Percentiles rank a stretch among this genome's conserved stretches.
phyloP scores from a whole-genome alignment of 1,284 basidiomycete genomes.

The Amylostereum chailletii region DNA sequence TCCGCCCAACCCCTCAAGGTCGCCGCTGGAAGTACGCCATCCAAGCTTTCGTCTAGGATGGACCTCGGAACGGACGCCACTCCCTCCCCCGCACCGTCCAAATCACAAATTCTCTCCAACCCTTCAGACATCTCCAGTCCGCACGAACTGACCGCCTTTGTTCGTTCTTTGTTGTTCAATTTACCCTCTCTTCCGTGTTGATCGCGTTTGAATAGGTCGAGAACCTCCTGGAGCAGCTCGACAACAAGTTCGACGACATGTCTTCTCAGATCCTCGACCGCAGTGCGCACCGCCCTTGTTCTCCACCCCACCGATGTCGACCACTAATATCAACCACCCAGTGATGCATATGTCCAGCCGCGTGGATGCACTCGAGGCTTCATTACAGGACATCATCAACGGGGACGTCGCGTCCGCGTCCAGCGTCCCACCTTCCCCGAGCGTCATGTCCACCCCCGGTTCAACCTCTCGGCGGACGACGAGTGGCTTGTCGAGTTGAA shows the following conservation, averaged over 20 bases:
- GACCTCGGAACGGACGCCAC: too few relatives aligned
- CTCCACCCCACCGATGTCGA: background rate
- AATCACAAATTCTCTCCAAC: slow-evolving; percentile 18
- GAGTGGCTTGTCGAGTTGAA: background rate
- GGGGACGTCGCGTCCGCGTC: slow-evolving; percentile 31
- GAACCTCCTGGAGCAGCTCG: slow-evolving; percentile 66
- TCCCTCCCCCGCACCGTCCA: slow-evolving; percentile 6
- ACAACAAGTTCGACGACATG: slow-evolving; percentile 78
- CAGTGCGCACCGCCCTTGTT: slow-evolving; percentile 38
- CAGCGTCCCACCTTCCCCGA: slow-evolving; percentile 43
- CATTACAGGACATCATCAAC: slow-evolving; percentile 79
- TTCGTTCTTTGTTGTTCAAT: slow-evolving; percentile 27
- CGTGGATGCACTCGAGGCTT: slow-evolving; percentile 73
- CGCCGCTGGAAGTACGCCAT: slow-evolving; percentile 4
- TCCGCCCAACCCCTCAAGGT: slow-evolving; percentile 13
- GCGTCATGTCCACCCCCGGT: slow-evolving; percentile 20
- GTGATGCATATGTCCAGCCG: slow-evolving; percentile 79
- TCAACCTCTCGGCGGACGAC: background rate
- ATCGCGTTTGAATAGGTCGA: slow-evolving; percentile 48
- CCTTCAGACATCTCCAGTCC: slow-evolving; percentile 67
- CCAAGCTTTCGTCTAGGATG: background rate
- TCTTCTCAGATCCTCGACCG: slow-evolving; percentile 72
- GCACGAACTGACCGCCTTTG: slow-evolving; percentile 77
- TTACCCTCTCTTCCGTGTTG: background rate
- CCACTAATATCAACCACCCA: slow-evolving; percentile 19